A percentile compares a stretch with the other conserved stretches of the same genome.
phyloP scores from a whole-genome alignment of 225 moss, liverwort and hornwort species.

The Lunularia cruciata region DNA sequence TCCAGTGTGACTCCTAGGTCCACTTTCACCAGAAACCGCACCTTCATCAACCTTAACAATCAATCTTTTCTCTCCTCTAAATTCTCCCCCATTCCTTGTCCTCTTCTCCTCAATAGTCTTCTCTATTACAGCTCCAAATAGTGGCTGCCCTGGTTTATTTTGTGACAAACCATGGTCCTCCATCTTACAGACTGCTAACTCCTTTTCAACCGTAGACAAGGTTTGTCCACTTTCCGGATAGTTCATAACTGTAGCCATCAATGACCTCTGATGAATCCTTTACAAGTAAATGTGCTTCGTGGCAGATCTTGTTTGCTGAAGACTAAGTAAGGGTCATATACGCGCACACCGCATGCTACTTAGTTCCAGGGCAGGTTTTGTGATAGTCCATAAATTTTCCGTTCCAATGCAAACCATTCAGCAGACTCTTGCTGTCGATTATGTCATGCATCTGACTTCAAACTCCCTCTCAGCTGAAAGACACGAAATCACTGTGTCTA shows the following conservation, averaged over 20 bases:
- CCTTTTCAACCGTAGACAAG: constrained; percentile 2
- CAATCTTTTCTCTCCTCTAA: constrained; percentile 27
- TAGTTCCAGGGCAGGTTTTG: constrained; percentile 7
- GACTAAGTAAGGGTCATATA: not conserved
- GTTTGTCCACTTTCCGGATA: constrained; percentile 27
- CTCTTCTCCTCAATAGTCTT: constrained; percentile 20
- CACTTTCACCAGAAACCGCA: constrained; percentile 42
- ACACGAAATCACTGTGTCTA: too few species aligned
- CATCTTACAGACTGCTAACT: constrained; percentile 10
- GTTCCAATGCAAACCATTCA: not conserved
- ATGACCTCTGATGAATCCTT: too few species aligned
- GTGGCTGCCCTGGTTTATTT: not conserved
- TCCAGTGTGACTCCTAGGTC: constrained; percentile 29
- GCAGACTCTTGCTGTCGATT: not conserved
- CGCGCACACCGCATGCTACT: not conserved
- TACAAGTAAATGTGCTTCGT: too few species aligned
- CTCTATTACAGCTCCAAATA: not conserved
- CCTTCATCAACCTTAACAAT: constrained; percentile 39
- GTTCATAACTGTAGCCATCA: not conserved
- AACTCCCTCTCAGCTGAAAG: too few species aligned
- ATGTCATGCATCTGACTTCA: not conserved
- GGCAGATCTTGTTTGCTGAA: not conserved
- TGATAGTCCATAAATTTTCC: not conserved
- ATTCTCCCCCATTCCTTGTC: constrained; percentile 8
- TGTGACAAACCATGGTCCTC: constrained; percentile 15